Percentiles rank a stretch among this genome's conserved stretches.
phyloP scores from a whole-genome alignment of 2,329 filamentous ascomycete genomes.

The Sporothrix brasiliensis region DNA sequence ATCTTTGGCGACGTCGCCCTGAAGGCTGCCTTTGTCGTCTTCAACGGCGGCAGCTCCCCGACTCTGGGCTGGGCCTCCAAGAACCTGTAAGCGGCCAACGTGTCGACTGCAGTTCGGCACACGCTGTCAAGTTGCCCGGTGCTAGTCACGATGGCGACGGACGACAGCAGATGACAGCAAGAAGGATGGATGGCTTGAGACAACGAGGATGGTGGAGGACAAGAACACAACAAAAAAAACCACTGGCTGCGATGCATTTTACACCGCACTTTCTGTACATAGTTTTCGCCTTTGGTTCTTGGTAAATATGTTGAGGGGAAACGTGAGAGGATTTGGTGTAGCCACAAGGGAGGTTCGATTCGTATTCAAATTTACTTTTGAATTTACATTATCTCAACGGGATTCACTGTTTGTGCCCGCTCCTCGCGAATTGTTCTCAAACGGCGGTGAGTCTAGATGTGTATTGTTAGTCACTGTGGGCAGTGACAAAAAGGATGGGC shows the following conservation, averaged over 20 bases:
- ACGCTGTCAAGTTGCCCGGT: not conserved
- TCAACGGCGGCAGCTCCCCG: slow-evolving; percentile 43
- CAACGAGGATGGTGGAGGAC: not conserved
- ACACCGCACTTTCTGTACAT: slow-evolving; percentile 8
- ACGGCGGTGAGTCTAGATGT: not conserved
- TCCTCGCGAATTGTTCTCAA: not conserved
- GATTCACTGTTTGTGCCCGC: not conserved
- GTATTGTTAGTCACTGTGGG: too few species aligned
- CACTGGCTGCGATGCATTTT: slow-evolving; percentile 4
- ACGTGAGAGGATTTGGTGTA: not conserved
- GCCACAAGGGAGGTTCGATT: not conserved
- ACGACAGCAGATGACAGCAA: not conserved
- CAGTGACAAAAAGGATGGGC: too few species aligned
- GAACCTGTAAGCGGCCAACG: slow-evolving; percentile 27
- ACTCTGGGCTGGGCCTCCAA: slow-evolving; percentile 38
- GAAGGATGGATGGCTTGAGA: not conserved
- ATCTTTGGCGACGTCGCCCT: slow-evolving; percentile 43
- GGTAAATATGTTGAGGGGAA: not conserved
- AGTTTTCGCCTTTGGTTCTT: slow-evolving; percentile 16
- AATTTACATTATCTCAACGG: not conserved
- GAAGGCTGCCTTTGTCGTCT: slow-evolving; percentile 43
- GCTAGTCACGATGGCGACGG: not conserved
- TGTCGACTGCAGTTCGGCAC: not conserved
- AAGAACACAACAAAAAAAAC: not conserved
- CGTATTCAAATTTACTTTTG: not conserved